phyloP scores from a whole-genome alignment of 2,329 filamentous ascomycete species.

The Orbilia javanica region DNA sequence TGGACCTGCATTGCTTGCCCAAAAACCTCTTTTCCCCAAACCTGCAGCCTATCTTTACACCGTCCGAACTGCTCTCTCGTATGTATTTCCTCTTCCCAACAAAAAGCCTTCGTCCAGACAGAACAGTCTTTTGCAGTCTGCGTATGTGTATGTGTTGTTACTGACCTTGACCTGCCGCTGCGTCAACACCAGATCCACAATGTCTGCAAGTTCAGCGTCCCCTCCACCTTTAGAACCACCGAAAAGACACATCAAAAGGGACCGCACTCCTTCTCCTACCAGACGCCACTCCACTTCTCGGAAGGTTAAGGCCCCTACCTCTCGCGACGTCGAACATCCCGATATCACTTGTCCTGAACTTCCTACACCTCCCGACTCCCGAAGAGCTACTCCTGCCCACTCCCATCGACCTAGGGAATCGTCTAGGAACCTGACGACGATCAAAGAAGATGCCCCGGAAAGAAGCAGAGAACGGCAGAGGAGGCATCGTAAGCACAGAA shows the following conservation, averaged over 20 bases:
- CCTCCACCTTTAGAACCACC: conserved; percentile 48
- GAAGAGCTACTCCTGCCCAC: conserved; percentile 47
- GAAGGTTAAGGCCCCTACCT: conserved; percentile 29
- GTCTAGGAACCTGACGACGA: conserved; percentile 48
- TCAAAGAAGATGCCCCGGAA: conserved; percentile 49
- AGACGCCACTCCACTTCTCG: conserved; percentile 48
- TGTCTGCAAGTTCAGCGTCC: conserved; percentile 45
- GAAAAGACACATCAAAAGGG: conserved; percentile 46
- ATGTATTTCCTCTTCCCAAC: conserved; percentile 13
- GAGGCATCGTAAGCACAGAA: conserved; percentile 41
- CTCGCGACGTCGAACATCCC: conserved; percentile 36
- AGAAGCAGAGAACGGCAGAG: conserved; percentile 20
- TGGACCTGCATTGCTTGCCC: conserved; percentile 45
- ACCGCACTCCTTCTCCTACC: conserved; percentile 43
- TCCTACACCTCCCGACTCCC: conserved; percentile 51
- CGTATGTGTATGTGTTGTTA: conserved; percentile 41
- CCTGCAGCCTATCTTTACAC: conserved; percentile 55
- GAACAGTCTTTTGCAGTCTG: background rate
- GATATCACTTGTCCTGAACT: conserved; percentile 43
- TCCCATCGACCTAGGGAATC: conserved; percentile 50
- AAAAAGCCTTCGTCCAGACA: background rate
- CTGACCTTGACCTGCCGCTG: conserved; percentile 28
- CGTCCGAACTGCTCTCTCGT: conserved; percentile 53
- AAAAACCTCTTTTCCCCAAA: conserved; percentile 52
- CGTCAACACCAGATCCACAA: conserved; percentile 51